Percentiles rank a stretch among this genome's conserved stretches.
Conservation (phyloP, 305 asterid species). For the Ilex paraguariensis region DNA sequence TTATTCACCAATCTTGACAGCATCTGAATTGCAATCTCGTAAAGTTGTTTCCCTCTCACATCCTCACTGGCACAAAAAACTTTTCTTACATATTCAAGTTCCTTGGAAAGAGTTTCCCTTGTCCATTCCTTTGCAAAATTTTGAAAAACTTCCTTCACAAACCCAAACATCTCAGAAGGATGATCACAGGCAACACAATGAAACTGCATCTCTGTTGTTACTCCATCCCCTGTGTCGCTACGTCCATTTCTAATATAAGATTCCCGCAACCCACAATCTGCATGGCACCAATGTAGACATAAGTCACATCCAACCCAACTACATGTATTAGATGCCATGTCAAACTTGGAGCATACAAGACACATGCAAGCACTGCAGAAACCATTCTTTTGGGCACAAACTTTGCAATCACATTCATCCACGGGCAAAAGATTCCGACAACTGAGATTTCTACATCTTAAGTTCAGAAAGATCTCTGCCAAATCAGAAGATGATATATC, state of each 20-base stretch:
- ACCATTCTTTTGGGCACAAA: constrained; percentile 61
- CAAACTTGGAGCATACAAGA: constrained; percentile 89
- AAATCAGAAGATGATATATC: constrained; percentile 55
- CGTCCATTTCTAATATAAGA: constrained; percentile 70
- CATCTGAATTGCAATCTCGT: constrained; percentile 56
- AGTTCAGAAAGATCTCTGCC: constrained; percentile 70
- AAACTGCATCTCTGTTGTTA: constrained; percentile 83
- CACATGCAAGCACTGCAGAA: constrained; percentile 98
- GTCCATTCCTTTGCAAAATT: constrained; percentile 88
- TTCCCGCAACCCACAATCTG: constrained; percentile 84
- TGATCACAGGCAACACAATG: constrained; percentile 94
- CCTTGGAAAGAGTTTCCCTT: constrained; percentile 63
- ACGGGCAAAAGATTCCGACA: constrained; percentile 80
- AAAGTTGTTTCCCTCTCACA: constrained; percentile 70
- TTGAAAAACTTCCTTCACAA: constrained; percentile 90
- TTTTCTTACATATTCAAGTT: constrained; percentile 76
- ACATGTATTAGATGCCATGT: constrained; percentile 86
- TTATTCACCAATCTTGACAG: constrained; percentile 54
- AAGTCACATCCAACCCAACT: constrained; percentile 99
- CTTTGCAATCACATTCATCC: constrained; percentile 94
- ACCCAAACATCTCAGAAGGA: constrained; percentile 98
- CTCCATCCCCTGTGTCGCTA: constrained; percentile 58
- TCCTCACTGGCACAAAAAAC: constrained; percentile 72
- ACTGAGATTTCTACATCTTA: constrained; percentile 71
- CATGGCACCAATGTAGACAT: constrained; percentile 96